A percentile compares a stretch with the other conserved stretches of the same genome.
These are phyloP conservation scores for Ascochyta pisi DNA, from an alignment of 2,329 filamentous ascomycete genomes.

Conservation along the genomic window DNA sequence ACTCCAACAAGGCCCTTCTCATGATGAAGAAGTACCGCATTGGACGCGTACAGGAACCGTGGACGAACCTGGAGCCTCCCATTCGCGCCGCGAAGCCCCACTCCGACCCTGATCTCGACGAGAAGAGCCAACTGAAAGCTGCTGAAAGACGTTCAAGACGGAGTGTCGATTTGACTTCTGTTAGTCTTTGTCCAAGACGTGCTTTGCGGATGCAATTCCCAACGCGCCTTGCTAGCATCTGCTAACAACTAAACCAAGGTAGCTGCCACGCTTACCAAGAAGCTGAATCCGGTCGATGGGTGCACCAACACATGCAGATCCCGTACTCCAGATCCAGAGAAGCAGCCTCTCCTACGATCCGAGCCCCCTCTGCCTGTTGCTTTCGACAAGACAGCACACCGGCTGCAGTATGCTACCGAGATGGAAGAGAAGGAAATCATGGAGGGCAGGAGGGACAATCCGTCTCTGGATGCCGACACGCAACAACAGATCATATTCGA, in stretches of 20 bases:
- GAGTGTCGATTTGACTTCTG: slow-evolving; percentile 40
- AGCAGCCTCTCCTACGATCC: slow-evolving; percentile 26
- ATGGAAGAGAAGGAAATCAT: slow-evolving; percentile 49
- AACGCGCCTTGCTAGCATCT: slow-evolving; percentile 7
- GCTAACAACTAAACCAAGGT: slow-evolving; percentile 34
- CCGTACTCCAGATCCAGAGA: slow-evolving; percentile 29
- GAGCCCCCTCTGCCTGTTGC: slow-evolving; percentile 13
- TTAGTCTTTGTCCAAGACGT: slow-evolving; percentile 25
- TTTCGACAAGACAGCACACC: slow-evolving; percentile 28
- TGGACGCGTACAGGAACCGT: slow-evolving; percentile 62
- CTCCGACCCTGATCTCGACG: slow-evolving; percentile 18
- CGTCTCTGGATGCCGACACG: slow-evolving; percentile 61
- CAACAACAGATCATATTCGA: slow-evolving; percentile 63
- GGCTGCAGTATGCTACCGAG: slow-evolving; percentile 43
- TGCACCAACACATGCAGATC: slow-evolving; percentile 27
- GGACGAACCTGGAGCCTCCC: slow-evolving; percentile 66
- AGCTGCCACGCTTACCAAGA: slow-evolving; percentile 34
- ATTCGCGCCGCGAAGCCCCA: slow-evolving; percentile 59
- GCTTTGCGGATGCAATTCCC: slow-evolving; percentile 7
- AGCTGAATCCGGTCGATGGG: slow-evolving; percentile 28
- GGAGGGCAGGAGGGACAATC: slow-evolving; percentile 48
- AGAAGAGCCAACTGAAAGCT: slow-evolving; percentile 18
- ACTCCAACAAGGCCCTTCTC: slow-evolving; percentile 60
- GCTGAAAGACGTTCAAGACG: slow-evolving; percentile 19
- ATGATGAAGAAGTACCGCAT: slow-evolving; percentile 68